Evolutionary conservation across 176 grass and related monocot genomes (phyloP).

Genomic region (Phoenix roebelenii): DNA sequence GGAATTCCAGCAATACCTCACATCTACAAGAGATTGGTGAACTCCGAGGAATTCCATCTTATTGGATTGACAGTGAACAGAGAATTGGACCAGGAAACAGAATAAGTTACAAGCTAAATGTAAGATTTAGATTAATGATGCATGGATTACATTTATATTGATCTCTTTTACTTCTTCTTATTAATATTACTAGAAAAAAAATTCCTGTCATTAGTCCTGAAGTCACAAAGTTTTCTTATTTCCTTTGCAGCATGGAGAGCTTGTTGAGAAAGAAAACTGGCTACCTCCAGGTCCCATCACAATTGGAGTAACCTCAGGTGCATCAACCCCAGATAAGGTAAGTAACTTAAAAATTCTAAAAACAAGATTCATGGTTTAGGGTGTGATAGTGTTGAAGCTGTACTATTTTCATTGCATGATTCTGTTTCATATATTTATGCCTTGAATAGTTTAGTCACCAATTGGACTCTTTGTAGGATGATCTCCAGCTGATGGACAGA

Average conservation of each 20-base stretch:
- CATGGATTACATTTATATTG: no score
- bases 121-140: conserved; percentile 20
- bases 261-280: conserved; percentile 82
- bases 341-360: neutral
- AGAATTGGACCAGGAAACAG: conserved; percentile 94
- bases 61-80: conserved; percentile 88
- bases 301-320: conserved; percentile 85
- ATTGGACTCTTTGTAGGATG: no score
- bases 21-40: conserved; percentile 99
- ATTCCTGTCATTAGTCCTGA: no score
- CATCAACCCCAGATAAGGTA: conserved; percentile 97
- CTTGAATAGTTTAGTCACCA: no score
- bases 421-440: no score
- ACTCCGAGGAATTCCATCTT: conserved; percentile 69
- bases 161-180: no score
- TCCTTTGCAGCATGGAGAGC: conserved; percentile 73
- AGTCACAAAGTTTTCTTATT: conserved; percentile 6
- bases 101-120: conserved; percentile 91
- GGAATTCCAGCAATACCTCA: conserved; percentile 99
- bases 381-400: no score
- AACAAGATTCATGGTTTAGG: no score
- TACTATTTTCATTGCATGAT: no score
- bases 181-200: no score
- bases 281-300: conserved; percentile 67
- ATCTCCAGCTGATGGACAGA: no score